A percentile compares a stretch with the other conserved stretches of the same genome.
Evolutionary conservation across 139 green algal genomes (phyloP).

Genomic region (Astrephomene gubernaculifera): DNA sequence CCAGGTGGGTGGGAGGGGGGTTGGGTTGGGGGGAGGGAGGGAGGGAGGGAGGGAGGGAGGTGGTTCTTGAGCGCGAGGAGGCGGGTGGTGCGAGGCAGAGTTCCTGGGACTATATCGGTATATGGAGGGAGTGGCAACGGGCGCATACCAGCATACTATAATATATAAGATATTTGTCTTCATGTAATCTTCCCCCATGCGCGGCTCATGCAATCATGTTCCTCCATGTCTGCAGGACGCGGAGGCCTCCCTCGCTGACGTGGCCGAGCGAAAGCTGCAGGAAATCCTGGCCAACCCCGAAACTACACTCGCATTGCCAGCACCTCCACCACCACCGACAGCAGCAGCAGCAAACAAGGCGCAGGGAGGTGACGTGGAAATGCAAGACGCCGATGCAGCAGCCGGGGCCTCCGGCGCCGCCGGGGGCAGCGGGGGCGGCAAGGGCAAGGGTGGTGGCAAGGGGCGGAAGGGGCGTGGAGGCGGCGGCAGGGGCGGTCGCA

Average conservation of each 20-base stretch:
- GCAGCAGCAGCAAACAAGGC: background rate
- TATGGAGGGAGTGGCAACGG: no score
- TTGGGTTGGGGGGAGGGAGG: no score
- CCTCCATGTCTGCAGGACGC: background rate
- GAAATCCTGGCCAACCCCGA: conserved; percentile 12
- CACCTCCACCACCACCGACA: background rate
- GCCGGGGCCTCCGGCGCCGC: no score
- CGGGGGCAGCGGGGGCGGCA: background rate
- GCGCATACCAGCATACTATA: no score
- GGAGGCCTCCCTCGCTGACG: background rate
- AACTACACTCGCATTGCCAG: background rate
- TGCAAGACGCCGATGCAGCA: conserved; percentile 3
- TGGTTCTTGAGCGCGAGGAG: no score
- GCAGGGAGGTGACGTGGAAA: background rate
- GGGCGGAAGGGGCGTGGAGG: background rate
- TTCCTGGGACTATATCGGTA: no score
- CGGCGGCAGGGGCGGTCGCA: background rate
- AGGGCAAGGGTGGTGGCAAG: conserved; percentile 1
- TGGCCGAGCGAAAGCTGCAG: conserved; percentile 16
- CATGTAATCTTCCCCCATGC: no score
- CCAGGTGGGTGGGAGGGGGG: conserved; percentile 19
- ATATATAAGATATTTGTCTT: no score
- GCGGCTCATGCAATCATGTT: no score
- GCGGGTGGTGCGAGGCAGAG: no score
- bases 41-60: no score